Base-by-base conservation (phyloP, 202 grass and related monocot species). In the Setaria viridis region DNA sequence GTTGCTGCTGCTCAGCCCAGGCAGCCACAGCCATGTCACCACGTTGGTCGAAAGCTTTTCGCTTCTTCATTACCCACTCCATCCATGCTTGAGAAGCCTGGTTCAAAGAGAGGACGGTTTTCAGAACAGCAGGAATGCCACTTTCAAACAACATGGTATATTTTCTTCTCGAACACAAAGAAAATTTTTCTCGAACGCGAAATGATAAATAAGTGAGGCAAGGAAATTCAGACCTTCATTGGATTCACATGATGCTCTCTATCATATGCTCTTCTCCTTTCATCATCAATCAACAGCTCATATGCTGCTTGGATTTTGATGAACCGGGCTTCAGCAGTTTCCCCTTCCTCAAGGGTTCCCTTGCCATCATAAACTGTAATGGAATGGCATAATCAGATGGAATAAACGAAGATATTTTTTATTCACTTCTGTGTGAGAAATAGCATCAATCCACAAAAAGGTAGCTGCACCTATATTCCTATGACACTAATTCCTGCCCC, bases 261-360 rank as follows among this genome's bases (percentile, higher is more conserved):
- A 54, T 99, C 97, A 77, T 97, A 99, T 77, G 85, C 39, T 39
- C 33, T 84, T 87, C 92, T 94, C 85, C 94, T 94, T 82, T 92
- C 92, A 32, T 87, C 73, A 75, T 99, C 97, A 80, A 97, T 90
- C 83, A 99, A 74, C 56, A 97, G 90, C 74, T 99, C 97, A 93
- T 99, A 99, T 67, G 97, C 97, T 74, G 92, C 97, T 96, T 99
- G 97, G 54, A 99, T 99, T 96, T 99, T 97, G 68, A 99, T 99
- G 85, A 97, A 99, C 59, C 97, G 97, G 47, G 97, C 82, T 86
- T 93, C 90, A 60, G 94, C 87, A n/a, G 94, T 97, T 92, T 99
- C 97, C 43, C 94, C 97, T 90, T 97, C 84, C 73, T 94, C 94
- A 68, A 99, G 93, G 35, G 89, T 91, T 79, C 93, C 94, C 86